Percentiles rank a stretch among this genome's conserved stretches.
These are phyloP conservation scores for Botrytis deweyae DNA, from an alignment of 2,329 filamentous ascomycete genomes.

Conservation along the genomic window DNA sequence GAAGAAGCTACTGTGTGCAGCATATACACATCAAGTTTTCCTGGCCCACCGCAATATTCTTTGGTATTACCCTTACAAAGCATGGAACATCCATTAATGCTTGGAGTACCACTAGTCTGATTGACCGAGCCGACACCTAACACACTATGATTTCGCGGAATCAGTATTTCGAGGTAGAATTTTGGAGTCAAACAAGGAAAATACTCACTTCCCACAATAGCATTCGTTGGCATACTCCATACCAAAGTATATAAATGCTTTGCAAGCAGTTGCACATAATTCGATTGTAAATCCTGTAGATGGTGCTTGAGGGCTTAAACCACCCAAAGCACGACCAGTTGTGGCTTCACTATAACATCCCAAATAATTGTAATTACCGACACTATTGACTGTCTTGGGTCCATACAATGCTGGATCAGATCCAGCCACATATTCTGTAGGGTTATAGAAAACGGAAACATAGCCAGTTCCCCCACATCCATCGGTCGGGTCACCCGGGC, in stretches of 20 bases:
- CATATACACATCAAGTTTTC: constrained; percentile 30
- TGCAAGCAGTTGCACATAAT: constrained; percentile 29
- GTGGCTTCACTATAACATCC: constrained; percentile 41
- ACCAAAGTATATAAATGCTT: constrained; percentile 30
- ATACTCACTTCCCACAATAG: constrained; percentile 37
- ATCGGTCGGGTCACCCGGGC: constrained; percentile 21
- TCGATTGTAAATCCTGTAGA: constrained; percentile 31
- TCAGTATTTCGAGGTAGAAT: neutral
- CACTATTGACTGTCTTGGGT: constrained; percentile 26
- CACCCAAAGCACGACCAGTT: constrained; percentile 26
- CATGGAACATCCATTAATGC: constrained; percentile 27
- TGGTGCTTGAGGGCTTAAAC: constrained; percentile 27
- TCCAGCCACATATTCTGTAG: constrained; percentile 29
- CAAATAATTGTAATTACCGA: constrained; percentile 35
- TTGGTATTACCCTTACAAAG: constrained; percentile 27
- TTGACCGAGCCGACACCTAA: constrained; percentile 23
- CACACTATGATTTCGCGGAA: neutral
- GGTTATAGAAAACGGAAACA: constrained; percentile 31
- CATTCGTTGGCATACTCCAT: constrained; percentile 40
- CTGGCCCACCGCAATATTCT: constrained; percentile 39
- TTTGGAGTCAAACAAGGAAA: neutral
- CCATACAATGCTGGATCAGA: constrained; percentile 31
- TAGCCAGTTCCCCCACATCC: constrained; percentile 28
- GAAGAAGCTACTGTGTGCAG: constrained; percentile 9
- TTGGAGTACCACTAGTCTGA: constrained; percentile 18